phyloP scores from a whole-genome alignment of 352 stramenopile species.

The Lagenidium giganteum region DNA sequence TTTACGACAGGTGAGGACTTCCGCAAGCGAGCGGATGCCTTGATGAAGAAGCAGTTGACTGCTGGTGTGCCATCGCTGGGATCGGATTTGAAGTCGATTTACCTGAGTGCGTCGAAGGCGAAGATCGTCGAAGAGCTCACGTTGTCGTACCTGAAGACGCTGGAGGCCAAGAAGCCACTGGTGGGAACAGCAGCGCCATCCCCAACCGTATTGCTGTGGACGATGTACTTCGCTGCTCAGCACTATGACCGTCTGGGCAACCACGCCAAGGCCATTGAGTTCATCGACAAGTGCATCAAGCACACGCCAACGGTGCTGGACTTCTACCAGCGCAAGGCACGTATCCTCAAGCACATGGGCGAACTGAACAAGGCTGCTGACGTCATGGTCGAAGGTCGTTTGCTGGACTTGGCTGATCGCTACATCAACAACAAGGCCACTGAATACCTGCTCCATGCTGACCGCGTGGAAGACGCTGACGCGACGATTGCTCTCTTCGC shows the following conservation, averaged over 20 bases:
- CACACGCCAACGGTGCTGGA: conserved; percentile 91
- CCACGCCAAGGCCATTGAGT: conserved; percentile 79
- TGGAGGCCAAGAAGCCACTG: conserved; percentile 62
- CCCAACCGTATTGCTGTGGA: conserved; percentile 77
- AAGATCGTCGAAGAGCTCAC: conserved; percentile 71
- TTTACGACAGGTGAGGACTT: conserved; percentile 81
- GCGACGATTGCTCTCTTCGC: conserved; percentile 96
- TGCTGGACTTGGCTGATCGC: conserved; percentile 95
- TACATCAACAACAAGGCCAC: conserved; percentile 99
- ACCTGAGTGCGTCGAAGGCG: conserved; percentile 55
- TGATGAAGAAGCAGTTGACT: conserved; percentile 68
- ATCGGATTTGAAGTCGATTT: conserved; percentile 90
- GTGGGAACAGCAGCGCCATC: conserved; percentile 28
- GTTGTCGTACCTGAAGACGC: conserved; percentile 70
- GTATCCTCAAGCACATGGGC: conserved; percentile 93
- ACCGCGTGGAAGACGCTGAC: conserved; percentile 90
- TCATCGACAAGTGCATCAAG: conserved; percentile 92
- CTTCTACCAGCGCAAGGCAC: conserved; percentile 92
- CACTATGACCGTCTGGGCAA: conserved; percentile 90
- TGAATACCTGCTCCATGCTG: conserved; percentile 95
- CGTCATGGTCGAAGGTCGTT: conserved; percentile 87
- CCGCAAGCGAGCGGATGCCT: conserved; percentile 48
- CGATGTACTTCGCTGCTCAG: conserved; percentile 89
- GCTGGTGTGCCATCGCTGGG: conserved; percentile 93
- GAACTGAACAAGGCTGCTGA: conserved; percentile 89